Conservation (phyloP, 2,329 filamentous ascomycete species). For the Epichloe sibirici region DNA sequence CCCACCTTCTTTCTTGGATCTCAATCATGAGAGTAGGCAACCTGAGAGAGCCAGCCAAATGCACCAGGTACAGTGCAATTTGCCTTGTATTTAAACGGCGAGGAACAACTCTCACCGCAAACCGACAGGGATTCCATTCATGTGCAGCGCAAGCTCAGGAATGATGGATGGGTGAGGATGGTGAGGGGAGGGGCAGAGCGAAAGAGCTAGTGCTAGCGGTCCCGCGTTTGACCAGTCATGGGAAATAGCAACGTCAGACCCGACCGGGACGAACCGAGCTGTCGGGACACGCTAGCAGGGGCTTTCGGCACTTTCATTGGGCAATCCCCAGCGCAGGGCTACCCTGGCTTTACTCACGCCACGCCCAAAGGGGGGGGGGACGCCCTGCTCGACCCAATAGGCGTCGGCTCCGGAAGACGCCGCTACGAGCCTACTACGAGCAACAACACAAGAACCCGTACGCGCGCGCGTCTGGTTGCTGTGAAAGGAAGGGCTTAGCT, state of each 20-base stretch:
- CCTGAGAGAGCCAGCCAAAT: not conserved
- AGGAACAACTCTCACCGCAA: not conserved
- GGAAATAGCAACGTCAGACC: constrained; percentile 5
- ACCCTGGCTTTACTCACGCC: constrained; percentile 1
- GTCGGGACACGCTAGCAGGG: constrained; percentile 24
- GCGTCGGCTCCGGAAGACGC: constrained; percentile 12
- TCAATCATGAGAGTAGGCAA: too few species aligned
- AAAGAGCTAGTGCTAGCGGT: constrained; percentile 5
- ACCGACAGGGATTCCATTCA: not conserved
- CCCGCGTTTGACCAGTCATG: constrained; percentile 17
- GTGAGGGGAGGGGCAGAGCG: not conserved
- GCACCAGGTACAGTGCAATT: not conserved
- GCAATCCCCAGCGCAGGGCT: not conserved
- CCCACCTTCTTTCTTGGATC: too few species aligned
- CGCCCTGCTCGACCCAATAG: constrained; percentile 13
- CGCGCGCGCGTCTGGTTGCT: constrained; percentile 20
- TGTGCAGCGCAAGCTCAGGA: not conserved
- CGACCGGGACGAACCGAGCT: constrained; percentile 21
- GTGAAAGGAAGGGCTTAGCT: not conserved
- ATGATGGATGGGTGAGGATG: not conserved
- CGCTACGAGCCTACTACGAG: constrained; percentile 1
- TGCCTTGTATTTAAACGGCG: not conserved
- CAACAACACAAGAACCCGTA: constrained; percentile 9
- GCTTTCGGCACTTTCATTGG: constrained; percentile 11
- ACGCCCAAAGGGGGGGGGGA: constrained; percentile 3